These are phyloP conservation scores for Porcisia deanei DNA, from an alignment of 208 protist species.

Conservation along the genomic window DNA sequence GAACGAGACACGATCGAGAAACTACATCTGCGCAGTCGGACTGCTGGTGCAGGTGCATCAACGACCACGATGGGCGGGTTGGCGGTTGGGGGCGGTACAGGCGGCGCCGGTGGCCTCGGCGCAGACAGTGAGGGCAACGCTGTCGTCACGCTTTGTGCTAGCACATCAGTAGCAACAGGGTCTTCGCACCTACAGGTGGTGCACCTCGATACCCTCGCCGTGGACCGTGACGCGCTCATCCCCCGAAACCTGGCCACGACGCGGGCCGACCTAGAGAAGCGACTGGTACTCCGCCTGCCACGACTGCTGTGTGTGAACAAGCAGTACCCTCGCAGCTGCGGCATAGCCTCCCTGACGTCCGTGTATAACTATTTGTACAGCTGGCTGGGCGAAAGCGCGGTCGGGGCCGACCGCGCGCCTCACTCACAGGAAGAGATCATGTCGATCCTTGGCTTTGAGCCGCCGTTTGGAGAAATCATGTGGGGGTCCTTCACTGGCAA, in stretches of 20 bases:
- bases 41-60: background rate
- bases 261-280: conserved; percentile 61
- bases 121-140: conserved; percentile 58
- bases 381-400: conserved; percentile 66
- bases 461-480: conserved; percentile 87
- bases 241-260: conserved; percentile 71
- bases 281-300: conserved; percentile 68
- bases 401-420: conserved; percentile 37
- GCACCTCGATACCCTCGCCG: conserved; percentile 42
- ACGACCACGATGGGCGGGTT: background rate
- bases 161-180: conserved; percentile 1
- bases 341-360: conserved; percentile 81
- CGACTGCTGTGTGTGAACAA: conserved; percentile 81
- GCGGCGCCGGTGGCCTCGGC: conserved; percentile 4
- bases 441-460: conserved; percentile 87
- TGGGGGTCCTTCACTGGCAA: conserved; percentile 94
- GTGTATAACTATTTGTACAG: conserved; percentile 94
- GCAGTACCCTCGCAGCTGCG: conserved; percentile 92
- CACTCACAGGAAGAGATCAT: conserved; percentile 91
- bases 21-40: conserved; percentile 29
- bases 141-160: background rate
- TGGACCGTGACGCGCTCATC: conserved; percentile 51
- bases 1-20: conserved; percentile 61
- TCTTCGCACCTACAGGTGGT: conserved; percentile 38
- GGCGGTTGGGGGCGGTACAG: background rate